These are phyloP conservation scores for Tetrapisispora phaffii DNA, from an alignment of 805 yeast genomes.

Conservation along the genomic window DNA sequence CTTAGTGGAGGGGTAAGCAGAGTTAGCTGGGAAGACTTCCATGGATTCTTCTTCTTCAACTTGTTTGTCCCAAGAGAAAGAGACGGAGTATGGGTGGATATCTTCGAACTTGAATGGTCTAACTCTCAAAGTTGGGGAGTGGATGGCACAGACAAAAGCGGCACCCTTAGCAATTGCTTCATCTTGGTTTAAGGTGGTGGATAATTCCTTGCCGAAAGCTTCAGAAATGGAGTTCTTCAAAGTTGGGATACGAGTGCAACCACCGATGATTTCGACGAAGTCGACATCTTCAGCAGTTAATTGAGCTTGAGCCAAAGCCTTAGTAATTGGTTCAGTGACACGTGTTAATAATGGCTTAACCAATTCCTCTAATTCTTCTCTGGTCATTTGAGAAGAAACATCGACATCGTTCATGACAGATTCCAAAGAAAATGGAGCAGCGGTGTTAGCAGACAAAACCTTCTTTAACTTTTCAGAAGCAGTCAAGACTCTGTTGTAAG, in stretches of 20 bases:
- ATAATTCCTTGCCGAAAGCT: conserved; percentile 71
- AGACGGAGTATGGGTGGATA: conserved; percentile 79
- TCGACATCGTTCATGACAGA: conserved; percentile 95
- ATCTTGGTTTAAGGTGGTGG: conserved; percentile 95
- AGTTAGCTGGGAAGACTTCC: conserved; percentile 93
- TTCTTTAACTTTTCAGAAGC: conserved; percentile 91
- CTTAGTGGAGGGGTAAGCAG: conserved; percentile 86
- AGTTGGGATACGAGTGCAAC: conserved; percentile 93
- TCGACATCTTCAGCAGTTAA: conserved; percentile 64
- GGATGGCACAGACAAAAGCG: conserved; percentile 95
- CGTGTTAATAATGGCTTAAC: conserved; percentile 72
- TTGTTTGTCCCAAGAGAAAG: conserved; percentile 89
- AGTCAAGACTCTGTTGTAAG: conserved; percentile 79
- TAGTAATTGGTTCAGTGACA: conserved; percentile 64
- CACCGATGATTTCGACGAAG: conserved; percentile 91
- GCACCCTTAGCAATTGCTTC: conserved; percentile 99
- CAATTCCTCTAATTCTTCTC: conserved; percentile 86
- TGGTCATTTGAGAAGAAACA: conserved; percentile 74
- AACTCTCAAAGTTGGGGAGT: conserved; percentile 95
- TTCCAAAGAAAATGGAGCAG: conserved; percentile 90
- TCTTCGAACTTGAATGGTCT: conserved; percentile 98
- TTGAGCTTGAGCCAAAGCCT: conserved; percentile 73
- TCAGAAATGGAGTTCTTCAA: conserved; percentile 72
- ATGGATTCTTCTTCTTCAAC: conserved; percentile 80
- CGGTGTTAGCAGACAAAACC: conserved; percentile 86